A percentile compares a stretch with the other conserved stretches of the same genome.
phyloP scores from a whole-genome alignment of 2,329 filamentous ascomycete genomes.

The Ascocoryne sarcoides region DNA sequence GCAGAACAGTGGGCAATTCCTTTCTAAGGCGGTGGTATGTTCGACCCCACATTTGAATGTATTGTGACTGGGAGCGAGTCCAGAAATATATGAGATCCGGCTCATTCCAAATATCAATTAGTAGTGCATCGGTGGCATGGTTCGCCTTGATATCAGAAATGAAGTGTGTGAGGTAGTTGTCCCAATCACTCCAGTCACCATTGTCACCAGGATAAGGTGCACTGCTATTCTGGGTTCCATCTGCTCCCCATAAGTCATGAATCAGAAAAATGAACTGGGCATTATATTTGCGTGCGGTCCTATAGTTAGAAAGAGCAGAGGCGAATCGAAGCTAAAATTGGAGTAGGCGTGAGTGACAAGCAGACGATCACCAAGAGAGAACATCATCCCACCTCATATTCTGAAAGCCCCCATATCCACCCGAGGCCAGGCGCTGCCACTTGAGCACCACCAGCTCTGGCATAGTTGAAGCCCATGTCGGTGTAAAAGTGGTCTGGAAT shows the following conservation, averaged over 20 bases:
- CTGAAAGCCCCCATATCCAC: constrained; percentile 32
- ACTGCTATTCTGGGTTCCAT: constrained; percentile 32
- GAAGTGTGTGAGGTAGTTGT: constrained; percentile 34
- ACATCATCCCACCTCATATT: constrained; percentile 24
- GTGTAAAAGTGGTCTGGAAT: constrained; percentile 33
- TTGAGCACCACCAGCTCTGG: constrained; percentile 35
- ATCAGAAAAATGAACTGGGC: constrained; percentile 38
- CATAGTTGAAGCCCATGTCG: constrained; percentile 34
- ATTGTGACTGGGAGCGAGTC: constrained; percentile 31
- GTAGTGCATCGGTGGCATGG: constrained; percentile 30
- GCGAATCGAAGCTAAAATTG: constrained; percentile 30
- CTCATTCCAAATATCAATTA: constrained; percentile 47
- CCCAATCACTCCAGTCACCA: constrained; percentile 38
- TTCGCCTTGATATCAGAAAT: constrained; percentile 32
- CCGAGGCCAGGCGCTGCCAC: constrained; percentile 28
- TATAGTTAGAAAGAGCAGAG: constrained; percentile 38
- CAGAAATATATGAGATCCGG: constrained; percentile 34
- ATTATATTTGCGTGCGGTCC: constrained; percentile 33
- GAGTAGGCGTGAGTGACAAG: not conserved
- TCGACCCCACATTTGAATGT: constrained; percentile 32
- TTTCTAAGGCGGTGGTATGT: constrained; percentile 30
- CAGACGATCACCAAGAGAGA: not conserved
- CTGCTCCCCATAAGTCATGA: constrained; percentile 40
- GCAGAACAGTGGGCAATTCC: constrained; percentile 10
- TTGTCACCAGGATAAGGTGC: constrained; percentile 39